Base-by-base conservation (phyloP, 371 early-diverging fungal genomes). In the Mucor racemosus region DNA sequence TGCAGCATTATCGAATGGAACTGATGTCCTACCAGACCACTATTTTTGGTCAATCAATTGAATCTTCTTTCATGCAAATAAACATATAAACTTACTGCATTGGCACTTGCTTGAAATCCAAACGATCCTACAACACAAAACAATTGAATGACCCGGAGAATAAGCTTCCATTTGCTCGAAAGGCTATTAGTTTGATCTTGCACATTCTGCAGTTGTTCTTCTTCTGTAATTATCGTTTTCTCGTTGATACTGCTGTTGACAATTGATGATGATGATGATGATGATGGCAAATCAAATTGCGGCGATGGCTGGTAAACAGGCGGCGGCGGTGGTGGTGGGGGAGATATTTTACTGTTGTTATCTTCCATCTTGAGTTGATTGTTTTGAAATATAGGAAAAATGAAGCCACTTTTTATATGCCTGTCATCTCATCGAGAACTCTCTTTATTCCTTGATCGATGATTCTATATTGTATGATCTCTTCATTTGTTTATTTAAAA, bases 91-190 rank as follows among this genome's bases (percentile, higher is more conserved):
- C 77, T 71, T 60, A 77, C 77, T 34, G 75, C 71, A 26, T 68
- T 66, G 36, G 77, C 75, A 15, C 75, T 72, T 31, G 72, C 70
- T 60, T 73, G 73, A 57, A 77, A 77, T 11, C 71, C 75, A 66
- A 75, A 77, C n/a, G 75, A 69, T 15, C 75, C 78, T 34, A 75
- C 48, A 15, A 70, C 63, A 55, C 36, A 35, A 36, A 58, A 26
- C 17, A 60, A 10, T 48, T 60, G 61, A 11, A 46, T 31, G 17
- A 66, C 31, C 21, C 53, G 33, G 60, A 40, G 53, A 53, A 38
- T 40, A 40, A 35, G 41, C 9, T 17, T 26, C 38, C 54, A 60
- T 40, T 41, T 59, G 5, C 36, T 11, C 15, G 53, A 21, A 5
- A 31, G 3, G 53, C 53, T 53, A 5, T 31, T 26, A 26, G 26